Base-by-base conservation (phyloP, 257 asterid genomes). In the Petunia axillaris region DNA sequence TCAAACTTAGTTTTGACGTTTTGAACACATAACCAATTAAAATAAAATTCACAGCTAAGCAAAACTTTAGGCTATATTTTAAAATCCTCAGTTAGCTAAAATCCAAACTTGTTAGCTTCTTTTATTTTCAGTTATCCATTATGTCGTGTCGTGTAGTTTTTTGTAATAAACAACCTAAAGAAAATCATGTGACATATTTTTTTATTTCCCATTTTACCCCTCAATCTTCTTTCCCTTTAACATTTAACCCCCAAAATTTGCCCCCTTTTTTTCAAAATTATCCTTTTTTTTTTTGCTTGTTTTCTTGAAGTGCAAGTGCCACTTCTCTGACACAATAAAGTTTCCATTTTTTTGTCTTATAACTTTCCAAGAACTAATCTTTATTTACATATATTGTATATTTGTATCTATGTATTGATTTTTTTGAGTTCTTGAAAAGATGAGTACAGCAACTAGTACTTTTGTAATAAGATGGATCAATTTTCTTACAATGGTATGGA, bases 391-490 rank as follows among this genome's bases (percentile, higher is more conserved):
- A 9, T 15, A 37, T 9, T 55, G 70, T 58, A n/a, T 39, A 7
- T 40, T 66, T 41, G 11, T 58, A 36, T 57, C 62, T 14, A 57
- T 57, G 36, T 85, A 79, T 82, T 63, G 75, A 64, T 63, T 40
- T 52, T 52, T 80, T 41, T 14, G 37, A 9, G 59, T 80, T 83
- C 83, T 67, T 65, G 77, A 59, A 57, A 73, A 75, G 64, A 92
- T 92, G 98, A 86, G 90, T 53, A 80, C 90, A 64, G 93, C 92
- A 68, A 90, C 94, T 43, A 93, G 99, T 86, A 95, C 93, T 86
- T 95, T 95, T 76, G 87, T 93, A 74, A 89, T 95, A 81, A 89
- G 94, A 84, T 95, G 98, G 94, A 84, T 93, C 84, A 95, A 95
- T 84, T 93, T 95, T 81, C 89, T 95, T 9, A 95, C 97, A 15